Percentiles rank a stretch among this genome's conserved stretches.
Conservation (phyloP, 441 rosid species). For the Melastoma candidum region DNA sequence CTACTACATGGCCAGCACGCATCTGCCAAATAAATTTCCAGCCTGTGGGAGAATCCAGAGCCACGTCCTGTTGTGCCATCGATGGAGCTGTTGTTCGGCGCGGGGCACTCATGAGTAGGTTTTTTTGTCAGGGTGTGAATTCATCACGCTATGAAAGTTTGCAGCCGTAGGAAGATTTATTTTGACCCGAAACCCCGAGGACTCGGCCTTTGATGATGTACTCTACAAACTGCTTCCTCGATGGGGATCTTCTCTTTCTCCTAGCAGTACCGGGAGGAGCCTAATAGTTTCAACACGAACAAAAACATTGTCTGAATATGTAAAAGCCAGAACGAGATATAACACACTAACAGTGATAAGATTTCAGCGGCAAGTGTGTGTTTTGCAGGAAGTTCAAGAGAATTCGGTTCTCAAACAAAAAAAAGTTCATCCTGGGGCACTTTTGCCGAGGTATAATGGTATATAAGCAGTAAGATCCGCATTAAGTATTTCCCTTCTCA, state of each 20-base stretch:
- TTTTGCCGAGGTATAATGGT: neutral
- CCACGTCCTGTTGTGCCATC: too few relatives aligned
- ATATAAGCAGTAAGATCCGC: neutral
- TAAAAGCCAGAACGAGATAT: neutral
- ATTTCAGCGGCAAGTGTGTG: too few relatives aligned
- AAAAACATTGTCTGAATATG: neutral
- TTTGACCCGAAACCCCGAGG: slow-evolving; percentile 77
- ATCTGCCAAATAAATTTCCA: too few relatives aligned
- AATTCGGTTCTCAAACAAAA: neutral
- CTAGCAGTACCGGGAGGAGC: slow-evolving; percentile 90
- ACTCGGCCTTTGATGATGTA: slow-evolving; percentile 44
- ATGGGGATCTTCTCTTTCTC: slow-evolving; percentile 60
- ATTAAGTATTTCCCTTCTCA: slow-evolving; percentile 48
- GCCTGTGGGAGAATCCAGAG: too few relatives aligned
- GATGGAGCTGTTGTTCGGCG: too few relatives aligned
- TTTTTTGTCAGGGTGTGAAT: too few relatives aligned
- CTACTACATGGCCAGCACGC: too few relatives aligned
- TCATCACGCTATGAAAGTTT: too few relatives aligned
- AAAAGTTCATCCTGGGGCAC: neutral
- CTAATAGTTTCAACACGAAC: slow-evolving; percentile 19
- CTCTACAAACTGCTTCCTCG: slow-evolving; percentile 51
- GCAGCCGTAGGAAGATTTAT: neutral
- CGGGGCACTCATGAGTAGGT: too few relatives aligned
- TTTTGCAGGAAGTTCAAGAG: too few relatives aligned
- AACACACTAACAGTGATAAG: neutral